These are phyloP conservation scores for Chlamydomonas reinhardtii DNA, from an alignment of 163 green algal genomes.

Conservation along the genomic window DNA sequence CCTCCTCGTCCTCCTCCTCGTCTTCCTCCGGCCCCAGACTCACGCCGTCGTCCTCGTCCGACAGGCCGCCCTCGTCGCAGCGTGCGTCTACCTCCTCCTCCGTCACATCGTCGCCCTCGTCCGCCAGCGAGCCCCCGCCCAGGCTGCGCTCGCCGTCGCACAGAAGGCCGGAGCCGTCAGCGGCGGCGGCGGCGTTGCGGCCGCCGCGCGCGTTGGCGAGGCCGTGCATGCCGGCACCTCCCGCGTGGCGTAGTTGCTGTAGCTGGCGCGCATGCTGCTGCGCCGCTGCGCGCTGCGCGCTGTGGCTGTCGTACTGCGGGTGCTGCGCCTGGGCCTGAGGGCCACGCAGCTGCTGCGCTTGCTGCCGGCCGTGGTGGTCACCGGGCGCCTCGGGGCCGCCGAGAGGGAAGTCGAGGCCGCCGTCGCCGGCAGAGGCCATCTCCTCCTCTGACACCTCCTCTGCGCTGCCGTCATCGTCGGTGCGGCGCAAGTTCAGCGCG, in stretches of 20 bases:
- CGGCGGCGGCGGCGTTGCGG: too few relatives aligned
- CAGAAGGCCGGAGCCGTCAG: background rate
- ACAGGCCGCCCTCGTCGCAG: background rate
- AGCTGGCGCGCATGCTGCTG: constrained; percentile 9
- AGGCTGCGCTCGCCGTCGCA: constrained; percentile 23
- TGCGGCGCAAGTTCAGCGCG: constrained; percentile 7
- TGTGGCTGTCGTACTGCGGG: background rate
- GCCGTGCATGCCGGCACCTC: constrained; percentile 8
- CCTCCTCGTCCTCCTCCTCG: constrained; percentile 41
- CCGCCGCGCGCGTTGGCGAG: background rate
- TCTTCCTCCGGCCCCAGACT: constrained; percentile 12
- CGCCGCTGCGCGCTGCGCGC: background rate
- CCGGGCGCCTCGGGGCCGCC: background rate
- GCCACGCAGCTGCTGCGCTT: background rate
- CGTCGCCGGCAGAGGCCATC: constrained; percentile 34
- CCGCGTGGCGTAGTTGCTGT: constrained; percentile 42
- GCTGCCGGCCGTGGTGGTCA: background rate
- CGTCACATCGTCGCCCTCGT: constrained; percentile 2
- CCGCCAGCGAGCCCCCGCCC: background rate
- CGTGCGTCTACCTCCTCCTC: constrained; percentile 30
- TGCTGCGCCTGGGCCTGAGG: background rate
- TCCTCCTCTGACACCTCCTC: constrained; percentile 49
- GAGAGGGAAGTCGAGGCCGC: background rate
- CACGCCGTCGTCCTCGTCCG: constrained; percentile 40
- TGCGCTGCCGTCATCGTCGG: background rate